Base-by-base conservation (phyloP, 139 green algal genomes). In the Coelastrella sp. region DNA sequence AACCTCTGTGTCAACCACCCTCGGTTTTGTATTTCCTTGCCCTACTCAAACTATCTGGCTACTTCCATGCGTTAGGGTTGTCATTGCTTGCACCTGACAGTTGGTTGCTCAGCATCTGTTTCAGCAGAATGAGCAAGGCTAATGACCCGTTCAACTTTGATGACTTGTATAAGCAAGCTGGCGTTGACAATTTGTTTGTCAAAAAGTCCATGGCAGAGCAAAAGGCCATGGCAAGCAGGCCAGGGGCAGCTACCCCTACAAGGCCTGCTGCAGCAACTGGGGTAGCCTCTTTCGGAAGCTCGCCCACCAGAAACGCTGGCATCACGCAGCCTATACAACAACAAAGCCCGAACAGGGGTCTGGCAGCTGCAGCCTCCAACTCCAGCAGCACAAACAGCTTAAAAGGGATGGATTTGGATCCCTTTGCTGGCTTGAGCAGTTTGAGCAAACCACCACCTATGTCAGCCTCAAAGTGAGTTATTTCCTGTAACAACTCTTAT, bases 171-270 rank as follows among this genome's bases (percentile, higher is more conserved):
- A 89, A 89, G n/a, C 68, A 87, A 61, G 92, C 92, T 5, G 92
- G 92, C 14, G 89, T 92, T 3, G 88, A 89, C 73, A 78, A 89
- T 79, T 74, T 92, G 19, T 90, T 93, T 19, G 92, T 92, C 5
- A 94, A 92, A 59, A 92, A 94, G 82, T 87, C 82, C 0, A 89
- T 92, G 89, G 92, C 80, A 16, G 89, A 92, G n/a, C 83, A 92
- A 58, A 91, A 92, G 74, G 74, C 88, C 86, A 88, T 82, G 58
- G 59, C 64, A 58, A 78, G 79, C 79, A 88, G 66, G 56, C 57
- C 85, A 83, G 13, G 66, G 3, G 32, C 83, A 64, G 85, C 74
- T 7, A 83, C 86, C 5, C 71, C 84, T 2, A 56, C 74, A 5
- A 86, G 64, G 59, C 79, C 88, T 5, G 17, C 74, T 54, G 73